Evolutionary conservation across 805 yeast genomes (phyloP), one percentile per base, ranked within the genome.

Genomic region (Saturnispora quitensis): DNA sequence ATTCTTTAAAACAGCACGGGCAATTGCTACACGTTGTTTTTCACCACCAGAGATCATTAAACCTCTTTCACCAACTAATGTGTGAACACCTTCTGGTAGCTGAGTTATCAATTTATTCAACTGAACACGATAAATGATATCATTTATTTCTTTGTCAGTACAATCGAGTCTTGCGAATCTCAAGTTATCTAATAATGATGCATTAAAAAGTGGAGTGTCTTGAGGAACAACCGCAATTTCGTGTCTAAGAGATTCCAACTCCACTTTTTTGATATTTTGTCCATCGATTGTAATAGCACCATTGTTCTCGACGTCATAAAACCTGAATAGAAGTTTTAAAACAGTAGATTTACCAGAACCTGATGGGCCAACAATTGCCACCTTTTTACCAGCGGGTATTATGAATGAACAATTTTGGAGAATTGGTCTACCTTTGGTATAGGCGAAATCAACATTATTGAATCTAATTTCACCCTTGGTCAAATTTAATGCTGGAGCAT

Each of bases 11-110:
- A 93, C 67, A n/a, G 93, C 78, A 56, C 99, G 76, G 0, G 97
- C 93, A 57, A 93, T 89, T 0, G 99, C 98, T 43, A 93, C 73
- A 56, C 99, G 73, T 68, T 93, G 99, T 65, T 93, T 90, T 66
- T 93, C 99, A 55, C 99, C 99, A n/a, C 99, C 99, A 25, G 97
- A 89, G 45, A 93, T 90, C 99, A 93, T 93, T 77, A 93, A 76
- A n/a, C 99, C 99, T 63, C 95, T 74, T 67, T 93, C 99, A 47
- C 99, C 99, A 17, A 93, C 99, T 53, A 87, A 73, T 0, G 98
- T 93, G 28, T 84, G 73, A 40, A 78, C 72, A 1, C 97, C 97
- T 13, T 86, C 86, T 0, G 99, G 98, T 45, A 93, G 68, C 43
- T 82, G 86, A 5, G 66, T 58, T 15, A 91, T 74, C 45, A 91